A percentile compares a stretch with the other conserved stretches of the same genome.
Conservation (phyloP, 2,329 filamentous ascomycete genomes). For the Gaeumannomyces sp. region DNA sequence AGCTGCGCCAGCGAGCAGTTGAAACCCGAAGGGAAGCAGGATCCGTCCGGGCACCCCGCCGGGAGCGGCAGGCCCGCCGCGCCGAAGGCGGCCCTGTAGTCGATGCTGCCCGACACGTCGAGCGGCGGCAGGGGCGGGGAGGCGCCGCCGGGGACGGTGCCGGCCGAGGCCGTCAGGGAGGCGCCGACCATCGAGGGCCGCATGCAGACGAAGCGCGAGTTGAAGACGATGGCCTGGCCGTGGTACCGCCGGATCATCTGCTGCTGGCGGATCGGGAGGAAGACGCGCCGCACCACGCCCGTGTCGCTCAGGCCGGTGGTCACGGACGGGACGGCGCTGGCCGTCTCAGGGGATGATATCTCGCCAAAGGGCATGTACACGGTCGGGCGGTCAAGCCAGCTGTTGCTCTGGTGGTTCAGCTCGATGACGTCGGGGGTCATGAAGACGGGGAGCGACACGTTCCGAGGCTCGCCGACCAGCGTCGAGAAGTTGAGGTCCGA, state of each 20-base stretch:
- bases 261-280: slow-evolving; percentile 15
- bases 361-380: slow-evolving; percentile 17
- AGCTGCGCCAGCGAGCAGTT: slow-evolving; percentile 17
- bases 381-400: slow-evolving; percentile 12
- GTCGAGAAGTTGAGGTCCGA: slow-evolving; percentile 15
- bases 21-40: slow-evolving; percentile 16
- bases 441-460: slow-evolving; percentile 13
- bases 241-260: slow-evolving; percentile 14
- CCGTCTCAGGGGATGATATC: slow-evolving; percentile 6
- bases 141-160: neutral
- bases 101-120: slow-evolving; percentile 14
- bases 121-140: slow-evolving; percentile 7
- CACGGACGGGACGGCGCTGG: slow-evolving; percentile 9
- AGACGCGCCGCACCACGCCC: slow-evolving; percentile 17
- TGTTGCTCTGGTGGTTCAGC: slow-evolving; percentile 10
- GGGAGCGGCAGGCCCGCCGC: slow-evolving; percentile 15
- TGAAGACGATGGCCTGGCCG: slow-evolving; percentile 14
- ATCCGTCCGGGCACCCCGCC: slow-evolving; percentile 11
- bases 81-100: slow-evolving; percentile 13
- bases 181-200: slow-evolving; percentile 12
- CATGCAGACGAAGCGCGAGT: slow-evolving; percentile 14
- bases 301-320: slow-evolving; percentile 16
- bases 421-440: slow-evolving; percentile 12
- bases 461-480: slow-evolving; percentile 12
- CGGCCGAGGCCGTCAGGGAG: neutral